Conservation (phyloP, 2,329 filamentous ascomycete genomes). For the Fusarium nanum region DNA sequence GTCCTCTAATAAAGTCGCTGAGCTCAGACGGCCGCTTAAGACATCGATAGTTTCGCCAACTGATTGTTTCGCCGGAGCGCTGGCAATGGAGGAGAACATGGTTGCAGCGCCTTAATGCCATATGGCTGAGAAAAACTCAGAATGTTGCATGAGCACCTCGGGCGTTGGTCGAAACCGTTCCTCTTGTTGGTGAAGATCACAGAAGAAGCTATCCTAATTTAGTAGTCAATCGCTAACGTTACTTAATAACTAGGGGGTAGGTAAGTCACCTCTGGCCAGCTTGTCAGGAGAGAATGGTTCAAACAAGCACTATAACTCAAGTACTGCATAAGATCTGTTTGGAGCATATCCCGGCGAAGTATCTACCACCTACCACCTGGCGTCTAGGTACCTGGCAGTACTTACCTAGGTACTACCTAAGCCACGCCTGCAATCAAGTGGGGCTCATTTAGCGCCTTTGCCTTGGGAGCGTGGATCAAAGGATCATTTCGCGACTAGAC, state of each 20-base stretch:
- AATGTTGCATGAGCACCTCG: conserved; percentile 30
- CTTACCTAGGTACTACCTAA: background rate
- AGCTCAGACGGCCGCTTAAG: conserved; percentile 86
- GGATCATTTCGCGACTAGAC: conserved; percentile 34
- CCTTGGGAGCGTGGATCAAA: conserved; percentile 15
- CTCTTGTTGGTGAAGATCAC: conserved; percentile 12
- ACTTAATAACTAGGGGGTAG: background rate
- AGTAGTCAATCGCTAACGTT: conserved; percentile 8
- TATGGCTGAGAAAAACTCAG: conserved; percentile 41
- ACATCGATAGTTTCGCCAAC: conserved; percentile 94
- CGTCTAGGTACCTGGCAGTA: too few species aligned
- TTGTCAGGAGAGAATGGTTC: conserved; percentile 38
- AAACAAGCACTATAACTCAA: conserved; percentile 15
- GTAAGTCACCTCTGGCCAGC: conserved; percentile 34
- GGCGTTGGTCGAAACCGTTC: conserved; percentile 15
- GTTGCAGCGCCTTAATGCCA: conserved; percentile 47
- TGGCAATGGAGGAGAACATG: conserved; percentile 74
- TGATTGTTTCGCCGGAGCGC: conserved; percentile 92
- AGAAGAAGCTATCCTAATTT: conserved; percentile 28
- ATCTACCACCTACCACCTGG: background rate
- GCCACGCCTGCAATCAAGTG: conserved; percentile 11
- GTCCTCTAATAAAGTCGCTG: conserved; percentile 92
- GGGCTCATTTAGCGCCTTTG: conserved; percentile 4
- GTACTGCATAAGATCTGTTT: conserved; percentile 37
- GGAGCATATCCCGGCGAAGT: background rate